phyloP scores from a whole-genome alignment of 306 rosid genomes.

The Fragaria ananassa region DNA sequence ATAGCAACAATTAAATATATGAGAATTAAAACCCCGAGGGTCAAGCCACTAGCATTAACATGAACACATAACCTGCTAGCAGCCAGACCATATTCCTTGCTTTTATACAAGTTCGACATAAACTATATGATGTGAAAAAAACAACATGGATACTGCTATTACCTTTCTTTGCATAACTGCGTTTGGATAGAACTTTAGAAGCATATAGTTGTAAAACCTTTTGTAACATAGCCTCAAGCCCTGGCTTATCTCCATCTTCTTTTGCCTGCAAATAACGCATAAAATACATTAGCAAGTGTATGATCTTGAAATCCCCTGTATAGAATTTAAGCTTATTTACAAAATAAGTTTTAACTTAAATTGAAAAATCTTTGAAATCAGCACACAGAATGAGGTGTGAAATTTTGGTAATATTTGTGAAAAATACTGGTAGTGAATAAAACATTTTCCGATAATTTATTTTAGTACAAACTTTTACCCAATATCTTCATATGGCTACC shows the following conservation, averaged over 20 bases:
- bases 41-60: neutral
- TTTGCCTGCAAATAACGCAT: conserved; percentile 60
- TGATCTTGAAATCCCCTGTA: neutral
- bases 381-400: neutral
- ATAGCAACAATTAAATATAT: neutral
- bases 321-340: conserved; percentile 11
- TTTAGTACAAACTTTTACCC: neutral
- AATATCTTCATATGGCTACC: neutral
- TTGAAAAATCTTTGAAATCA: conserved; percentile 8
- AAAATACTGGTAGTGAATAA: neutral
- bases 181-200: conserved; percentile 74
- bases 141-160: neutral
- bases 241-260: conserved; percentile 96
- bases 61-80: neutral
- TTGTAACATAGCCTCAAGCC: conserved; percentile 92
- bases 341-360: conserved; percentile 7
- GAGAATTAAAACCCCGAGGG: neutral
- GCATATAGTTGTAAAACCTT: conserved; percentile 95
- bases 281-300: conserved; percentile 19
- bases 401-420: neutral
- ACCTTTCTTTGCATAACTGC: conserved; percentile 82
- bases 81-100: neutral
- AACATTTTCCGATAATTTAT: neutral
- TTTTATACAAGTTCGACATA: neutral
- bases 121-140: neutral